These are phyloP conservation scores for Phlegmacium glaucopus DNA, from an alignment of 768 basidiomycete genomes.

Conservation along the genomic window DNA sequence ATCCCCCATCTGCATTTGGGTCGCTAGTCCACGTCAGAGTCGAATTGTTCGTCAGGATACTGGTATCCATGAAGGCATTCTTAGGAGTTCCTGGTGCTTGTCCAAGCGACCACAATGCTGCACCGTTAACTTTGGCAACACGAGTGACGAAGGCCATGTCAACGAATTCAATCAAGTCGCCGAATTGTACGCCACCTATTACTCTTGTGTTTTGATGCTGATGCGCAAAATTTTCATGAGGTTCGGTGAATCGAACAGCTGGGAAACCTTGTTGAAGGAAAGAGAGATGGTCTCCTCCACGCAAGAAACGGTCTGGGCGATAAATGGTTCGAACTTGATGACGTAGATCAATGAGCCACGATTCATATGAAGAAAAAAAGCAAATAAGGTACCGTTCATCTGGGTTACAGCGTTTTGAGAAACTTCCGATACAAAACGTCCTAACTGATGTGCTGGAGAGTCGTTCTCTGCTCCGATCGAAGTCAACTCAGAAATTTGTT, in stretches of 20 bases:
- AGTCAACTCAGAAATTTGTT: slow-evolving; percentile 30
- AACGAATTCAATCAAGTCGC: slow-evolving; percentile 50
- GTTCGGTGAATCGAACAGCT: slow-evolving; percentile 55
- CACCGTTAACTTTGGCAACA: slow-evolving; percentile 50
- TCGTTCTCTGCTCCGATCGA: slow-evolving; percentile 53
- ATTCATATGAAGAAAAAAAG: not conserved
- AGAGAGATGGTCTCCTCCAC: slow-evolving; percentile 52
- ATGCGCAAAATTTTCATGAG: slow-evolving; percentile 54
- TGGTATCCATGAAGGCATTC: slow-evolving; percentile 43
- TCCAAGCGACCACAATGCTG: slow-evolving; percentile 51
- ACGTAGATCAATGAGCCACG: not conserved
- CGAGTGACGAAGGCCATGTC: slow-evolving; percentile 51
- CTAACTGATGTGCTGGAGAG: slow-evolving; percentile 47
- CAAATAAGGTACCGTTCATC: slow-evolving; percentile 45
- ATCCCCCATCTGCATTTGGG: slow-evolving; percentile 36
- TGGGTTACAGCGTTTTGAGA: slow-evolving; percentile 43
- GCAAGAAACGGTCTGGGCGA: slow-evolving; percentile 50
- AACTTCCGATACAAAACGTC: slow-evolving; percentile 50
- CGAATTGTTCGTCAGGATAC: slow-evolving; percentile 51
- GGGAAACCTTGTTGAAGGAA: slow-evolving; percentile 50
- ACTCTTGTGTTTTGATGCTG: slow-evolving; percentile 57
- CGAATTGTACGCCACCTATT: slow-evolving; percentile 48
- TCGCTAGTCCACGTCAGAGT: slow-evolving; percentile 46
- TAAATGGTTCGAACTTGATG: slow-evolving; percentile 45
- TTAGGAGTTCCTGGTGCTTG: slow-evolving; percentile 53